Conservation (phyloP, 768 basidiomycete genomes). For the Termitomyces titanicus region DNA sequence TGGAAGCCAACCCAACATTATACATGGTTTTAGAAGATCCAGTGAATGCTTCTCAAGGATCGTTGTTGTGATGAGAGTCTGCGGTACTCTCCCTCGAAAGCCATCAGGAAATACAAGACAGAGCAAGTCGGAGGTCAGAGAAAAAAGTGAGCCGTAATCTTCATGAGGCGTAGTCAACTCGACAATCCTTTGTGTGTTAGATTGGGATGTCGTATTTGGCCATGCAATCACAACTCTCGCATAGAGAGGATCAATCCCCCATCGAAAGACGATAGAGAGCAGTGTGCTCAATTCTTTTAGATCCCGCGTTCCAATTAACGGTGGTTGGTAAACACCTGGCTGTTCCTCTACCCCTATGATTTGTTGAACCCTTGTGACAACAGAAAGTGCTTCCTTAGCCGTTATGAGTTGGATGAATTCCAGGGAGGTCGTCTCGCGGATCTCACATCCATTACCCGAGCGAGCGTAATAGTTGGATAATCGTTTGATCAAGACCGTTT, state of each 20-base stretch:
- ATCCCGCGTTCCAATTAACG: conserved; percentile 64
- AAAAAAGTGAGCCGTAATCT: conserved; percentile 41
- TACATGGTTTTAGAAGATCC: conserved; percentile 56
- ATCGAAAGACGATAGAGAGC: conserved; percentile 65
- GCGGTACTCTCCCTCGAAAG: conserved; percentile 41
- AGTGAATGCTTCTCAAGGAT: conserved; percentile 51
- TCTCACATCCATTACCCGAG: conserved; percentile 15
- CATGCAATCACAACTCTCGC: conserved; percentile 36
- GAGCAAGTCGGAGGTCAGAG: conserved; percentile 41
- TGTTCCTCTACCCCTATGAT: conserved; percentile 28
- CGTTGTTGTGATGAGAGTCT: conserved; percentile 59
- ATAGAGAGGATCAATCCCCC: conserved; percentile 61
- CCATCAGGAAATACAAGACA: conserved; percentile 51
- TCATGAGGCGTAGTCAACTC: conserved; percentile 40
- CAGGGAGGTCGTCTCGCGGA: conserved; percentile 19
- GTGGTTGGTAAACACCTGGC: conserved; percentile 14
- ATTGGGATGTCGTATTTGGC: conserved; percentile 25
- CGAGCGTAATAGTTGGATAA: conserved; percentile 36
- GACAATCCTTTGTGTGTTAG: conserved; percentile 30
- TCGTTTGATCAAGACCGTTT: conserved; percentile 34
- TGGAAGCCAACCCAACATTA: conserved; percentile 74
- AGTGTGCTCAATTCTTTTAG: conserved; percentile 58
- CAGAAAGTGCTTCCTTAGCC: conserved; percentile 49
- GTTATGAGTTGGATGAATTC: conserved; percentile 49
- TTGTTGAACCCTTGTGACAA: conserved; percentile 45